Conservation (phyloP, 2,329 filamentous ascomycete genomes). For the Fusarium buharicum region DNA sequence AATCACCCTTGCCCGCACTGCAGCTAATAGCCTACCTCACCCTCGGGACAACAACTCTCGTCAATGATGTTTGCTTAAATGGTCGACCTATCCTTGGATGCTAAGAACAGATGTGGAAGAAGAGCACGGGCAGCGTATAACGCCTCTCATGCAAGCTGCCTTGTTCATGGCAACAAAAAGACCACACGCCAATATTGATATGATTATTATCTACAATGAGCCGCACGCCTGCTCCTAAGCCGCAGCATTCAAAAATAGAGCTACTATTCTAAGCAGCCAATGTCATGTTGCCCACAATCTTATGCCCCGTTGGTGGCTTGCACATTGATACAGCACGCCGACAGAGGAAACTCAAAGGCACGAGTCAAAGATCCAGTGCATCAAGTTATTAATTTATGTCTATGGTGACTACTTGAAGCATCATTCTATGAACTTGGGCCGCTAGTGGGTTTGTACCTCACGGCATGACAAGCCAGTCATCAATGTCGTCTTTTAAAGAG, state of each 20-base stretch:
- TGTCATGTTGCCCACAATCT: neutral
- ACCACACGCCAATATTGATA: neutral
- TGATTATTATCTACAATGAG: conserved; percentile 1
- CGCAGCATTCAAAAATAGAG: neutral
- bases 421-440: neutral
- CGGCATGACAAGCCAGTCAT: neutral
- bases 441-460: neutral
- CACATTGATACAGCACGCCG: conserved; percentile 1
- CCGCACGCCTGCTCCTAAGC: neutral
- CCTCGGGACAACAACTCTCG: conserved; percentile 12
- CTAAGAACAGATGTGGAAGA: conserved; percentile 13
- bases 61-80: conserved; percentile 23
- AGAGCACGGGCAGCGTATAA: neutral
- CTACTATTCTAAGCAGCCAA: neutral
- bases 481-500: neutral
- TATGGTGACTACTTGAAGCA: neutral
- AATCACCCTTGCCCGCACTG: conserved; percentile 2
- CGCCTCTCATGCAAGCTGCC: conserved; percentile 19
- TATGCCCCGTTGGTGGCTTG: conserved; percentile 6
- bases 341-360: neutral
- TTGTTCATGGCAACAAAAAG: neutral
- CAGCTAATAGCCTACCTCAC: conserved; percentile 19
- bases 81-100: conserved; percentile 5
- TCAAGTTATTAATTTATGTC: neutral
- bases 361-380: neutral